Percentiles rank a stretch among this genome's conserved stretches.
phyloP scores from a whole-genome alignment of 2,329 filamentous ascomycete species.

The Sclerotinia subarctica region DNA sequence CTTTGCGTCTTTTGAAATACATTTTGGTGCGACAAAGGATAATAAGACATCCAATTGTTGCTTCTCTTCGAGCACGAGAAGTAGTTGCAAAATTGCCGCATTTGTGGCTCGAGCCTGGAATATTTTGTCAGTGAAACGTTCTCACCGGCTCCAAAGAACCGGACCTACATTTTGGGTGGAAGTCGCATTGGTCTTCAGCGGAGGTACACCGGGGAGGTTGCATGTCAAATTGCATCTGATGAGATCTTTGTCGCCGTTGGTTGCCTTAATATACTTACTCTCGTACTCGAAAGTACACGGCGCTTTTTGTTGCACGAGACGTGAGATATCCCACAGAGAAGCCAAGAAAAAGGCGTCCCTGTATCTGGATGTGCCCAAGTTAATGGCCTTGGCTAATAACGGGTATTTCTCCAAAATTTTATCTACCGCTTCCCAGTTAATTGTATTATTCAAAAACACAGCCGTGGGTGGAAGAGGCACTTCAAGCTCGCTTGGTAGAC shows the following conservation, averaged over 20 bases:
- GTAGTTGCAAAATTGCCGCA: slow-evolving; percentile 4
- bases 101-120: not conserved
- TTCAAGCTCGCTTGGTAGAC: not conserved
- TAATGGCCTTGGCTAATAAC: not conserved
- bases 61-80: slow-evolving; percentile 13
- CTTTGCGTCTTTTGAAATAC: not conserved
- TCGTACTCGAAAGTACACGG: not conserved
- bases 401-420: not conserved
- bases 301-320: not conserved
- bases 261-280: not conserved
- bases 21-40: not conserved
- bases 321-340: not conserved
- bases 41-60: not conserved
- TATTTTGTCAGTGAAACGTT: not conserved
- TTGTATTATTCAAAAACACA: not conserved
- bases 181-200: not conserved
- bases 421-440: not conserved
- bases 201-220: not conserved
- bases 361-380: not conserved
- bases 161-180: not conserved
- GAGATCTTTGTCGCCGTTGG: not conserved
- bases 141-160: not conserved
- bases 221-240: not conserved
- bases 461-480: not conserved
- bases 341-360: not conserved